Conservation (phyloP, 2,329 filamentous ascomycete genomes). For the Cladosporium sp. region DNA sequence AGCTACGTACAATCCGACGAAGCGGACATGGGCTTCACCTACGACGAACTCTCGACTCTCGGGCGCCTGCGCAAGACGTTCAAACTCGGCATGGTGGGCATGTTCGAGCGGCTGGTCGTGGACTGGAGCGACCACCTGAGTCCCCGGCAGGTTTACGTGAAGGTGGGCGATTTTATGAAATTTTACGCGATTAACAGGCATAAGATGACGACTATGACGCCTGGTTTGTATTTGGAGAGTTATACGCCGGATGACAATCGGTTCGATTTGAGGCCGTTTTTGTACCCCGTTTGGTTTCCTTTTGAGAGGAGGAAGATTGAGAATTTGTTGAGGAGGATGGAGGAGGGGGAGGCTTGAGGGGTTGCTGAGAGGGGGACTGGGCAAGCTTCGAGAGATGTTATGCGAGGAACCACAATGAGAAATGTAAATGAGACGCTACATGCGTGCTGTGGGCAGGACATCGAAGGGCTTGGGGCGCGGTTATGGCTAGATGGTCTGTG, state of each 20-base stretch:
- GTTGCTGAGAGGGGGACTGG: too few relatives aligned
- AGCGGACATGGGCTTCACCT: slow-evolving; percentile 50
- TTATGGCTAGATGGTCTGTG: too few relatives aligned
- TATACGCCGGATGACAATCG: slow-evolving; percentile 51
- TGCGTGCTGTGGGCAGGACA: too few relatives aligned
- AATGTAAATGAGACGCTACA: too few relatives aligned
- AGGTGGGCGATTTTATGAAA: slow-evolving; percentile 46
- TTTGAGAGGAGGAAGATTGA: slow-evolving; percentile 49
- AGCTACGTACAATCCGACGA: slow-evolving; percentile 57
- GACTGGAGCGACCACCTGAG: slow-evolving; percentile 41
- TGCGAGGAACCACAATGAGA: too few relatives aligned
- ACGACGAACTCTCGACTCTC: slow-evolving; percentile 51
- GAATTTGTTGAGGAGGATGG: slow-evolving; percentile 40
- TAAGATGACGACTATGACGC: slow-evolving; percentile 59
- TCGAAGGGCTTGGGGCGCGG: too few relatives aligned
- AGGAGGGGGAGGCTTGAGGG: slow-evolving; percentile 25
- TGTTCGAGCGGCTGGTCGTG: slow-evolving; percentile 50
- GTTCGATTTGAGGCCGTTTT: slow-evolving; percentile 53
- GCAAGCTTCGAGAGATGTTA: too few relatives aligned
- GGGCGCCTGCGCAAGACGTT: slow-evolving; percentile 51
- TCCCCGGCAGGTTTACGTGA: slow-evolving; percentile 31
- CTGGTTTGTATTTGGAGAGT: slow-evolving; percentile 49
- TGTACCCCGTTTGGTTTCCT: slow-evolving; percentile 45
- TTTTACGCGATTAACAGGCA: slow-evolving; percentile 62
- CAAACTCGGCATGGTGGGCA: slow-evolving; percentile 51